Conservation (phyloP, 176 grass and related monocot species). For the Ensete ventricosum region DNA sequence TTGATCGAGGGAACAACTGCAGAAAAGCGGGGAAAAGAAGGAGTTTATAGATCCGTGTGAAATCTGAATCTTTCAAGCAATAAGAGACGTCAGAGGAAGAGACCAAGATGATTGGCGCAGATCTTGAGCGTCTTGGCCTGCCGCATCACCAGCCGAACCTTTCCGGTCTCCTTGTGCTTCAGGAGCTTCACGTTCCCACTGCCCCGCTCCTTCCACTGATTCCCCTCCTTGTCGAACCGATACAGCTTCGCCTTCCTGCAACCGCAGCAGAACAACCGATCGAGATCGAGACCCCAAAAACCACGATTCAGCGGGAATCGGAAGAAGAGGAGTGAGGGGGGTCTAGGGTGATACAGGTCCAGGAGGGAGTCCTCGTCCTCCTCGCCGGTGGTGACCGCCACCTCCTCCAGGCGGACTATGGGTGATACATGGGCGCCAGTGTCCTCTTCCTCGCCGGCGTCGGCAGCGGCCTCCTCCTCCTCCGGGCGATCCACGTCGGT, state of each 20-base stretch:
- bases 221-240: conserved; percentile 19
- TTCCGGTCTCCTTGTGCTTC: conserved; percentile 17
- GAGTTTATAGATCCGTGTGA: not conserved
- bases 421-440: conserved; percentile 5
- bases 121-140: conserved; percentile 20
- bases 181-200: conserved; percentile 10
- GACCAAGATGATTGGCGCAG: conserved; percentile 21
- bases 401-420: conserved; percentile 13
- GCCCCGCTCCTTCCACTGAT: conserved; percentile 23
- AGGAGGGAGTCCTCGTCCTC: conserved; percentile 9
- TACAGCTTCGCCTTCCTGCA: conserved; percentile 18
- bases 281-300: not conserved
- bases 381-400: conserved; percentile 18
- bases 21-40: not conserved
- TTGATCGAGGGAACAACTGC: conserved; percentile 16
- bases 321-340: not conserved
- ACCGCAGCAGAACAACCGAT: not conserved
- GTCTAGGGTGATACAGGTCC: not conserved
- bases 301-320: not conserved
- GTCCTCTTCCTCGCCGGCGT: not conserved
- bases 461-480: not conserved
- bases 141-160: conserved; percentile 16
- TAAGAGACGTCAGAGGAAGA: not conserved
- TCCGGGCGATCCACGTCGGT: not conserved
- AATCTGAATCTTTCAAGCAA: not conserved